These are phyloP conservation scores for Erysimum pusillum DNA, from an alignment of 441 rosid species.

Conservation along the genomic window DNA sequence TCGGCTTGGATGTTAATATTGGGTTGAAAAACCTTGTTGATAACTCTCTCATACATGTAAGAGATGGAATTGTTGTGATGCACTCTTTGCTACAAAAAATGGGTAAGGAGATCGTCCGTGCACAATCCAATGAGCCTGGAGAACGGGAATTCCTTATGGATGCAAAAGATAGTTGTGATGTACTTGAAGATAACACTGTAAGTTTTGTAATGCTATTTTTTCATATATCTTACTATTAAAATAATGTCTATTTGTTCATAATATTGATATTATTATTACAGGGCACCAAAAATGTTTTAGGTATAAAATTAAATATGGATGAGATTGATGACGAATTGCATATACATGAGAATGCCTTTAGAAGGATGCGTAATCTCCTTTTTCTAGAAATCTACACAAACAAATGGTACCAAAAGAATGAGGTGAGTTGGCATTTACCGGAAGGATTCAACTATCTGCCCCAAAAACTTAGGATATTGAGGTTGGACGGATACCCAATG, in stretches of 20 bases:
- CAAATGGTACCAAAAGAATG: background rate
- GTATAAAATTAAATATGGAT: constrained; percentile 4
- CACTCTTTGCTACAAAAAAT: constrained; percentile 29
- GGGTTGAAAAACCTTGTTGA: constrained; percentile 13
- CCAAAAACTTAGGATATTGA: constrained; percentile 14
- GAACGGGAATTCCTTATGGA: constrained; percentile 18
- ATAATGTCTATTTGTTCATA: background rate
- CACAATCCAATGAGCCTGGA: constrained; percentile 13
- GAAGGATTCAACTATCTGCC: background rate
- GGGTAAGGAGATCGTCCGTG: constrained; percentile 22
- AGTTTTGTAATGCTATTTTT: constrained; percentile 1
- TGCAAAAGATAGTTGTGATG: constrained; percentile 11
- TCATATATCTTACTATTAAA: background rate
- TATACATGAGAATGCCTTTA: constrained; percentile 6
- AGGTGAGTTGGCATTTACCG: background rate
- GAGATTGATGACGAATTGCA: constrained; percentile 3
- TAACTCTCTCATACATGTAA: constrained; percentile 22
- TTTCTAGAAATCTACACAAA: constrained; percentile 1
- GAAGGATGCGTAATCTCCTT: constrained; percentile 22
- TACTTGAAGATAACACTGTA: constrained; percentile 22
- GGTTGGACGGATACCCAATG: constrained; percentile 24
- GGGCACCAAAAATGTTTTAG: constrained; percentile 23
- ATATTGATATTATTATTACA: constrained; percentile 6
- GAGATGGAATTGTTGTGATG: constrained; percentile 7
- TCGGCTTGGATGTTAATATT: constrained; percentile 5